Evolutionary conservation across 257 asterid species (phyloP).

Genomic region (Solanum rostratum): DNA sequence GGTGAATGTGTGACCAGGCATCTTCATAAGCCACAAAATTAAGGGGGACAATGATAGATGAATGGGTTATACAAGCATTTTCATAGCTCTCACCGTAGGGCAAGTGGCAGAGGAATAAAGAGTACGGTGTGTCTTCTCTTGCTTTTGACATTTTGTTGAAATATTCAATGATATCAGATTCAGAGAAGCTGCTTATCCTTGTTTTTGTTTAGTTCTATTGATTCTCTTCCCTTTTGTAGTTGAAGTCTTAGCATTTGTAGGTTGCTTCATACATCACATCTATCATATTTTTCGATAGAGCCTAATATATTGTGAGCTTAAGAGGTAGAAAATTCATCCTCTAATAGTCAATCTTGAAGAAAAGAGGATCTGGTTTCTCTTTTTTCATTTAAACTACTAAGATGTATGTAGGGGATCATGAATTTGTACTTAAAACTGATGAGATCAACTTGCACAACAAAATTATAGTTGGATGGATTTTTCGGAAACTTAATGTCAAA

Average conservation of each 20-base stretch:
- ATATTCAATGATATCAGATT: background rate
- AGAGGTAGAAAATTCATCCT: background rate
- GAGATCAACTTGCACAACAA: background rate
- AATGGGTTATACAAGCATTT: background rate
- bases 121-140: background rate
- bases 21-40: background rate
- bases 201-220: no score
- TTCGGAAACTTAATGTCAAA: background rate
- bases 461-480: background rate
- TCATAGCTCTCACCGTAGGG: background rate
- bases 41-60: background rate
- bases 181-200: background rate
- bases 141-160: background rate
- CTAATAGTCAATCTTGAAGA: background rate
- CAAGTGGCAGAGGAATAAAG: constrained; percentile 21
- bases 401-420: background rate
- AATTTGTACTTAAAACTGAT: background rate
- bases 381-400: background rate
- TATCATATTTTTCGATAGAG: no score
- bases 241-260: background rate
- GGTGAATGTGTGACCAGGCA: constrained; percentile 15
- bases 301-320: background rate
- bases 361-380: background rate
- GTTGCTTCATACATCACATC: background rate
- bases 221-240: background rate